phyloP scores from a whole-genome alignment of 2,329 filamentous ascomycete species.

The Botryotinia calthae region DNA sequence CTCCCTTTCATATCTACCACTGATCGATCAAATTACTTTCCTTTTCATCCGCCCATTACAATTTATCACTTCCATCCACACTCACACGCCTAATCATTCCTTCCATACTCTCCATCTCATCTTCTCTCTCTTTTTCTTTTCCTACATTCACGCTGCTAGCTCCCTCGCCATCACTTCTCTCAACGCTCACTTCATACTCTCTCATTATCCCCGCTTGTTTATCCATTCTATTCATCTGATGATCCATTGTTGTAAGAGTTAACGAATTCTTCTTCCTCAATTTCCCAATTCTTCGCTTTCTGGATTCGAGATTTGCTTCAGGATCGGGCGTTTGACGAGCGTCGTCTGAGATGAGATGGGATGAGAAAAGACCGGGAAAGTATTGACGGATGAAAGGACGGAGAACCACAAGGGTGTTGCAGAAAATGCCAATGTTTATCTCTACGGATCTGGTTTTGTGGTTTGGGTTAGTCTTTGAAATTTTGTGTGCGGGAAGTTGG shows the following conservation, averaged over 20 bases:
- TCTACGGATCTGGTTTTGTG: background rate
- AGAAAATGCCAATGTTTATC: background rate
- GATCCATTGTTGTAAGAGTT: background rate
- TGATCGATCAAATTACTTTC: too few species aligned
- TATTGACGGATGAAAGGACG: background rate
- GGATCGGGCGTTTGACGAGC: background rate
- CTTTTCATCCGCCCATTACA: background rate
- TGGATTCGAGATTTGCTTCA: background rate
- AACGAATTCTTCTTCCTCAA: background rate
- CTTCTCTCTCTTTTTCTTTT: background rate
- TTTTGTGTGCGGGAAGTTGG: background rate
- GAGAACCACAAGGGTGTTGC: background rate
- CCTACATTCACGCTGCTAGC: background rate
- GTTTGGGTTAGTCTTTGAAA: background rate
- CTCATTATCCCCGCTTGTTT: background rate
- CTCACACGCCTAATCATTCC: background rate
- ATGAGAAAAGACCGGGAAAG: background rate
- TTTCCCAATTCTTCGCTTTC: background rate
- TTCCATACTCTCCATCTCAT: background rate
- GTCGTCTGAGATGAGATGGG: background rate
- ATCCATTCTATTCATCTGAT: background rate
- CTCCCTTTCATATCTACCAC: background rate
- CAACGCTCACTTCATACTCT: background rate
- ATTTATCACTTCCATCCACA: background rate
- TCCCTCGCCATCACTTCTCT: background rate